Conservation (phyloP, 805 yeast species). For the Lachancea fermentati region DNA sequence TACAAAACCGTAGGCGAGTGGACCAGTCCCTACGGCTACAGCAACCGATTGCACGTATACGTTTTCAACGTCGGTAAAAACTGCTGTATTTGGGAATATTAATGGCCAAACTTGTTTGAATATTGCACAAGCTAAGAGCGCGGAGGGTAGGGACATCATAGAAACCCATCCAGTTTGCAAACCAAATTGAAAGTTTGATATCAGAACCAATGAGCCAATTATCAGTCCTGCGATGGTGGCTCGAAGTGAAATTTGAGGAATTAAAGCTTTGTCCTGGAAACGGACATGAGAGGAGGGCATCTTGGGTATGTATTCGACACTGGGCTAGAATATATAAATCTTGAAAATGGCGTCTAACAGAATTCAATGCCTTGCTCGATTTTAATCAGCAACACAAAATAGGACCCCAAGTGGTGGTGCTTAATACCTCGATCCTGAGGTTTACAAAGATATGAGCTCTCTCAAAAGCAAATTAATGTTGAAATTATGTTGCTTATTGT, state of each 20-base stretch:
- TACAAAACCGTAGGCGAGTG: conserved; percentile 88
- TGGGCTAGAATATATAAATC: too few relatives aligned
- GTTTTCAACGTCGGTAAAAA: conserved; percentile 85
- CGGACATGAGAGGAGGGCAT: not conserved
- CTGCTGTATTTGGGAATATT: conserved; percentile 31
- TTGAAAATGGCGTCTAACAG: too few relatives aligned
- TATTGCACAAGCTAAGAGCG: conserved; percentile 76
- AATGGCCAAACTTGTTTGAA: conserved; percentile 52
- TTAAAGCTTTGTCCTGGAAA: conserved; percentile 41
- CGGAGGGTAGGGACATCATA: conserved; percentile 97
- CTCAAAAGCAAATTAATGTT: too few relatives aligned
- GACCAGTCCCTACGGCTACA: conserved; percentile 97
- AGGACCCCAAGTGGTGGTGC: too few relatives aligned
- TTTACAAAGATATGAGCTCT: too few relatives aligned
- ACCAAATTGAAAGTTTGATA: conserved; percentile 94
- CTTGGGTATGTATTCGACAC: too few relatives aligned
- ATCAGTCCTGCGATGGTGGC: conserved; percentile 69
- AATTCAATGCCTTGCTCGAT: too few relatives aligned
- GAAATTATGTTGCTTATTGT: not conserved
- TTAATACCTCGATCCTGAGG: too few relatives aligned
- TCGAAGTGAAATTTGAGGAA: conserved; percentile 66
- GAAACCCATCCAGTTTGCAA: conserved; percentile 98
- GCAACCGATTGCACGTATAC: conserved; percentile 89
- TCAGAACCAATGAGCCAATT: conserved; percentile 82
- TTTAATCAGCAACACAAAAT: too few relatives aligned